A percentile compares a stretch with the other conserved stretches of the same genome.
These are phyloP conservation scores for Penicillium sp. DNA, from an alignment of 2,329 filamentous ascomycete genomes.

Conservation along the genomic window DNA sequence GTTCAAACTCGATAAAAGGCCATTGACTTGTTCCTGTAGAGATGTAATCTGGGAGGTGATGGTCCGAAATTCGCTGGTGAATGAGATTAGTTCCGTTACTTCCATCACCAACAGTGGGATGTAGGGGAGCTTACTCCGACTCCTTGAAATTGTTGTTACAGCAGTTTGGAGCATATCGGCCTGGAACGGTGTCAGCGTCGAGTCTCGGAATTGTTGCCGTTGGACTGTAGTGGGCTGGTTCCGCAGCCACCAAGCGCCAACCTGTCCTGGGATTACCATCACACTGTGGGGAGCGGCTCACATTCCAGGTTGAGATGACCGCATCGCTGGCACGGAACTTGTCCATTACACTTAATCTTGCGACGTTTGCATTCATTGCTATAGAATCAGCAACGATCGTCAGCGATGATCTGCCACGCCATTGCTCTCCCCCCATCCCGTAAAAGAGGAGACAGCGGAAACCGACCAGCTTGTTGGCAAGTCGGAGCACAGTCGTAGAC, in stretches of 20 bases:
- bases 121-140: slow-evolving; percentile 54
- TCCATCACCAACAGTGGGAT: background rate
- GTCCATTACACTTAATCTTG: slow-evolving; percentile 64
- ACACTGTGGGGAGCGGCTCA: slow-evolving; percentile 13
- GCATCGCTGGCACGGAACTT: slow-evolving; percentile 59
- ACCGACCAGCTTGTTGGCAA: too few species aligned
- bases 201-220: background rate
- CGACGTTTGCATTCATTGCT: slow-evolving; percentile 61
- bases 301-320: slow-evolving; percentile 59
- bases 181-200: slow-evolving; percentile 19
- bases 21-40: slow-evolving; percentile 79
- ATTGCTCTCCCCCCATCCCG: background rate
- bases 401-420: slow-evolving; percentile 1
- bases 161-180: slow-evolving; percentile 61
- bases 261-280: too few species aligned
- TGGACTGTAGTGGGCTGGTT: background rate
- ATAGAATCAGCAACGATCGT: slow-evolving; percentile 8
- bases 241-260: background rate
- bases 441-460: too few species aligned
- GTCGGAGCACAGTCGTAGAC: too few species aligned
- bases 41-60: slow-evolving; percentile 68
- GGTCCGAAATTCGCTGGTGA: slow-evolving; percentile 64
- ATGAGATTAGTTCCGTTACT: slow-evolving; percentile 3
- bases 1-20: slow-evolving; percentile 66
- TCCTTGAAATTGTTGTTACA: slow-evolving; percentile 79